phyloP scores from a whole-genome alignment of 306 rosid genomes.

The Spatholobus suberectus region DNA sequence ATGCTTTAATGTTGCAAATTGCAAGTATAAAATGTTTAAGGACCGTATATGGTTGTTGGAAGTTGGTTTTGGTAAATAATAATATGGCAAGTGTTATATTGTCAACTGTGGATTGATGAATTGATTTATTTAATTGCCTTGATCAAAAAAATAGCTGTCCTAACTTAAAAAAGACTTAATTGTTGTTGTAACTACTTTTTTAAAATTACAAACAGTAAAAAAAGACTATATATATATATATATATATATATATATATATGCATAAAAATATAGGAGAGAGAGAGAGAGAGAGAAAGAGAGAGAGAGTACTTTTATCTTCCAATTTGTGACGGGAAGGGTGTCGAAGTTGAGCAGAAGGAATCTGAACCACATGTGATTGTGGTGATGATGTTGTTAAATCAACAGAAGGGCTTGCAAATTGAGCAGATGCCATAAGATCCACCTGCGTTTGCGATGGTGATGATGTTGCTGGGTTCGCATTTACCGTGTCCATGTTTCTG shows the following conservation, averaged over 20 bases:
- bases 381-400: neutral
- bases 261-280: too few species aligned
- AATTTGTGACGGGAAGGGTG: conserved; percentile 17
- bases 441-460: neutral
- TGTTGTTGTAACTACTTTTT: neutral
- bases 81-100: neutral
- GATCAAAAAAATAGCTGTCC: neutral
- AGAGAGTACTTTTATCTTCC: conserved; percentile 23
- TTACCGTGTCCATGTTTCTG: conserved; percentile 20
- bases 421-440: conserved; percentile 13
- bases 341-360: neutral
- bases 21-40: neutral
- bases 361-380: conserved; percentile 28
- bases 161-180: neutral
- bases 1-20: neutral
- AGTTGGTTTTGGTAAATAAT: neutral
- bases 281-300: too few species aligned
- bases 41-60: neutral
- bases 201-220: neutral
- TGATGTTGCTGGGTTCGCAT: neutral
- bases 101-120: too few species aligned
- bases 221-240: neutral
- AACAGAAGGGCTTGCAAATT: neutral
- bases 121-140: neutral
- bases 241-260: too few species aligned